Percentiles rank a stretch among this genome's conserved stretches.
Evolutionary conservation across 2,329 filamentous ascomycete species (phyloP).

Genomic region (Pyrenophora seminiperda): DNA sequence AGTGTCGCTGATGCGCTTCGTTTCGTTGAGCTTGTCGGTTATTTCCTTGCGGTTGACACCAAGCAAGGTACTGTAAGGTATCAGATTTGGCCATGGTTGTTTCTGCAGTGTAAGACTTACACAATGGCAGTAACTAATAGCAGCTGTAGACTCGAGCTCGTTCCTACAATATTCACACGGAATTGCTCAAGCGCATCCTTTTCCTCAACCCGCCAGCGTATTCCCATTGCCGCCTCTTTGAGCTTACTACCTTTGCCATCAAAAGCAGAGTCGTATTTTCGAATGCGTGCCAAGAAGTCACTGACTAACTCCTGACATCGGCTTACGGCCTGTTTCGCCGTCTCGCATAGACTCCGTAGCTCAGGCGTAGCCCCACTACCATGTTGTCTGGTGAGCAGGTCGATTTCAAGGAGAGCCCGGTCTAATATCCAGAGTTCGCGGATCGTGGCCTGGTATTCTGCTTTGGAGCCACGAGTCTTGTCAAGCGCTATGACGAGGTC

Average conservation of each 20-base stretch:
- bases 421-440: constrained; percentile 34
- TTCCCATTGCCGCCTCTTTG: constrained; percentile 5
- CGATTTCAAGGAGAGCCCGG: constrained; percentile 19
- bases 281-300: not conserved
- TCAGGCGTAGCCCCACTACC: not conserved
- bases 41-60: not conserved
- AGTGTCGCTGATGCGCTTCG: not conserved
- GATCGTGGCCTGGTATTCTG: constrained; percentile 36
- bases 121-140: not conserved
- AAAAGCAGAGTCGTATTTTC: not conserved
- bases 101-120: not conserved
- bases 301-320: not conserved
- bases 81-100: not conserved
- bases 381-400: constrained; percentile 15
- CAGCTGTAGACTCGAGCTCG: constrained; percentile 16
- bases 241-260: constrained; percentile 1
- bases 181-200: constrained; percentile 19
- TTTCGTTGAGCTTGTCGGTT: not conserved
- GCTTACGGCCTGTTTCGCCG: not conserved
- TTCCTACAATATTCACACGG: constrained; percentile 13
- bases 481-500: constrained; percentile 37
- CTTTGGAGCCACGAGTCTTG: constrained; percentile 32
- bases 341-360: not conserved
- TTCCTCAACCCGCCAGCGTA: constrained; percentile 18
- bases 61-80: not conserved